Base-by-base conservation (phyloP, 805 yeast species). In the Monosporozyma siamensis region DNA sequence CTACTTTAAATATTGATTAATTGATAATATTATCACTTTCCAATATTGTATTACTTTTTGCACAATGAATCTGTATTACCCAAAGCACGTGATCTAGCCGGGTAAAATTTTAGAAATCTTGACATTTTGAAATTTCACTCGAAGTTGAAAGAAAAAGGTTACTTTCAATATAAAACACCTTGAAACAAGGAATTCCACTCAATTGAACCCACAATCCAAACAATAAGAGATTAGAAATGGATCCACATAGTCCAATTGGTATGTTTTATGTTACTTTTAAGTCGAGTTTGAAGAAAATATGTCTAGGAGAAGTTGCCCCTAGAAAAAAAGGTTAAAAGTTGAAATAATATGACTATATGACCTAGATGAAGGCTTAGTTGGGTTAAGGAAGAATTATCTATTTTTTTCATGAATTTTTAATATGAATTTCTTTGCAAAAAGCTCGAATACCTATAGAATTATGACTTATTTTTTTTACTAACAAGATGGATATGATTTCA, bases 211-310 rank as follows among this genome's bases (percentile, higher is more conserved):
- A 29, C n/a, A n/a, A n/a, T n/a, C n/a, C 14, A 11, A 14, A 8
- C 8, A 15, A 29, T 15, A 29, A 9, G 15, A 15, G 7, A 7
- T 5, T 35, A 12, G 40, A n/a, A n/a, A 59, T 59, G 64, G 64
- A 59, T 48, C 62, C 61, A 25, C 59, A 55, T 42, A 53, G 48
- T 40, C 64, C 64, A 53, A 58, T 59, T 51, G 62, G 62, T 57
- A 57, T 53, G 62, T 53, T 14, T 14, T 6, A 17, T 29, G 11
- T 39, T 11, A n/a, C 22, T 14, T 22, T 23, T 29, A 7, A 7
- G 8, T 14, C 4, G 14, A 12, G 11, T 8, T 15, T 29, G 7
- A 11, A 6, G 9, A 15, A 22, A 14, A 14, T 14, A 12, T 37
- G 23, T 27, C 15, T 29, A 15, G 17, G 32, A 29, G 7, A 15